Percentiles rank a stretch among this genome's conserved stretches.
Evolutionary conservation across 2,329 filamentous ascomycete species (phyloP).

Genomic region (Claviceps purpurea): DNA sequence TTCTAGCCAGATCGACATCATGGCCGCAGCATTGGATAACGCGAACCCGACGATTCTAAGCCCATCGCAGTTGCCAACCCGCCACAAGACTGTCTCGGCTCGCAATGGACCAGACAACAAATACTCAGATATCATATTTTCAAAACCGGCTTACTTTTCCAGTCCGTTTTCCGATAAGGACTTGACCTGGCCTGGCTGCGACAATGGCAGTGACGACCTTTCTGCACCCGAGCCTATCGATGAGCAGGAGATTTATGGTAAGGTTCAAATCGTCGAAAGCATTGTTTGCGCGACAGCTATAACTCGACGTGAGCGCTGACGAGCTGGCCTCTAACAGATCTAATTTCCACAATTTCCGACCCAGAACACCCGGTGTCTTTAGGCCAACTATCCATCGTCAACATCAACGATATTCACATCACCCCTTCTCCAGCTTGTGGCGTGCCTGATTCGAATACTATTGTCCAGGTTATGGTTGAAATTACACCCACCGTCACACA

Average conservation of each 20-base stretch:
- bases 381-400: constrained; percentile 86
- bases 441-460: constrained; percentile 35
- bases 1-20: constrained; percentile 2
- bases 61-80: constrained; percentile 75
- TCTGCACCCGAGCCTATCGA: constrained; percentile 72
- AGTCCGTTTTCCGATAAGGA: constrained; percentile 25
- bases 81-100: constrained; percentile 37
- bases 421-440: constrained; percentile 25
- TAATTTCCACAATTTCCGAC: constrained; percentile 89
- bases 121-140: constrained; percentile 33
- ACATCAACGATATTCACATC: constrained; percentile 85
- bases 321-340: constrained; percentile 39
- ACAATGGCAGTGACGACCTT: constrained; percentile 36
- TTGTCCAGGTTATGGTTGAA: constrained; percentile 67
- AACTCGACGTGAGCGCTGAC: background rate
- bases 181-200: constrained; percentile 20
- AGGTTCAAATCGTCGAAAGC: constrained; percentile 8
- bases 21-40: constrained; percentile 42
- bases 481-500: constrained; percentile 96
- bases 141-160: constrained; percentile 30
- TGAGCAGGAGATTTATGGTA: constrained; percentile 93
- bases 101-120: constrained; percentile 33
- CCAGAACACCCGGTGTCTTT: constrained; percentile 92
- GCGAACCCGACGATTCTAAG: constrained; percentile 90
- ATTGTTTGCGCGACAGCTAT: background rate